These are phyloP conservation scores for Naumovozyma baii DNA, from an alignment of 805 yeast genomes.

Conservation along the genomic window DNA sequence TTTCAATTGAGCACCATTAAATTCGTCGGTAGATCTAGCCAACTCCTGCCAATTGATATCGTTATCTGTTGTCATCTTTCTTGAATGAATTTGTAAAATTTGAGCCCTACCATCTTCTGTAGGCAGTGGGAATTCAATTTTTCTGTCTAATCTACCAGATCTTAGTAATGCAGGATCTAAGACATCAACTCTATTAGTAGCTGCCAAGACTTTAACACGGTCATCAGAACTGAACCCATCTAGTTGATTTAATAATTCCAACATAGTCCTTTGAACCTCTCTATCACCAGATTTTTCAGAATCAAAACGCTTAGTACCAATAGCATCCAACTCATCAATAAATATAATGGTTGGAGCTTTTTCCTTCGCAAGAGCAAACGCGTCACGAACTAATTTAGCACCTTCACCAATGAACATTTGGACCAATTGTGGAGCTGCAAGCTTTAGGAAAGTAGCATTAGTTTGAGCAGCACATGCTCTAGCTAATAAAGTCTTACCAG, in stretches of 20 bases:
- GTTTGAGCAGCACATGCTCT: conserved; percentile 99
- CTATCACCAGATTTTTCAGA: conserved; percentile 96
- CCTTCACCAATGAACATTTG: conserved; percentile 99
- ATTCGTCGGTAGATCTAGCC: conserved; percentile 96
- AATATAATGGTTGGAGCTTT: conserved; percentile 97
- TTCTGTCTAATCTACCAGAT: conserved; percentile 95
- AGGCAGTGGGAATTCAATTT: conserved; percentile 96
- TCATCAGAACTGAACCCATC: conserved; percentile 98
- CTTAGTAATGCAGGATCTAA: conserved; percentile 96
- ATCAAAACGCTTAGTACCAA: conserved; percentile 96
- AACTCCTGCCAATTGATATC: conserved; percentile 96
- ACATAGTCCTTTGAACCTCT: conserved; percentile 98
- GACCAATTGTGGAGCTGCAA: conserved; percentile 96
- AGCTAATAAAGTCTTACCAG: conserved; percentile 94
- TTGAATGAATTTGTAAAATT: conserved; percentile 90
- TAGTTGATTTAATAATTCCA: conserved; percentile 90
- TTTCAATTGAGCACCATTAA: conserved; percentile 96
- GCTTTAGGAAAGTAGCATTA: conserved; percentile 88
- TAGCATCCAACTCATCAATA: conserved; percentile 96
- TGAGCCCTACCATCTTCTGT: conserved; percentile 96
- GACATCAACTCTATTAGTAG: conserved; percentile 96
- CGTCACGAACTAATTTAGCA: conserved; percentile 94
- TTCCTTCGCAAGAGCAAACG: conserved; percentile 93
- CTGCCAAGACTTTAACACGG: conserved; percentile 93
- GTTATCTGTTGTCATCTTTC: conserved; percentile 89